Conservation (phyloP, 805 yeast genomes). For the Ogataea siamensis region DNA sequence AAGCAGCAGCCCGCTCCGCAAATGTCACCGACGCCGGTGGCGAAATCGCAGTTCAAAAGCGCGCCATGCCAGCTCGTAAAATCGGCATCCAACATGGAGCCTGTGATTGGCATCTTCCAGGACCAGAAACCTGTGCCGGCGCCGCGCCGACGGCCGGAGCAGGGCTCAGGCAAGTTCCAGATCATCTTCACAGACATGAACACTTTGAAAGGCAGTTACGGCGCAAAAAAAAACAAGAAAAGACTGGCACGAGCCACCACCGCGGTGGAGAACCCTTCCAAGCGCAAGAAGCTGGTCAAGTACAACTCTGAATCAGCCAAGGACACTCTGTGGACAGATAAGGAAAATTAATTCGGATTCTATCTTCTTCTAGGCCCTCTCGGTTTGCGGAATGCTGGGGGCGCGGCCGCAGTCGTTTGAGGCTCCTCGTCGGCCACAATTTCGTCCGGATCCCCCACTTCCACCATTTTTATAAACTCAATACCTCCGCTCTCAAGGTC, state of each 20-base stretch:
- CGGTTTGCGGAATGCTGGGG: slow-evolving; percentile 52
- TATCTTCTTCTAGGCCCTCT: slow-evolving; percentile 65
- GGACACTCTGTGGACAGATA: slow-evolving; percentile 8
- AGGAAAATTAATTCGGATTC: slow-evolving; percentile 1
- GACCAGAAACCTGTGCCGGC: slow-evolving; percentile 21
- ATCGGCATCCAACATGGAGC: slow-evolving; percentile 29
- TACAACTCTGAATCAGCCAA: slow-evolving; percentile 17
- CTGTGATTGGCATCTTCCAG: slow-evolving; percentile 34
- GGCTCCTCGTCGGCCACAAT: slow-evolving; percentile 48
- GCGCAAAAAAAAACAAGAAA: slow-evolving; percentile 16
- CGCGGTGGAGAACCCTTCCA: slow-evolving; percentile 13
- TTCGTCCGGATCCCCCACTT: slow-evolving; percentile 73
- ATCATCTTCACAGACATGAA: slow-evolving; percentile 44
- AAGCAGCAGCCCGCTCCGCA: slow-evolving; percentile 24
- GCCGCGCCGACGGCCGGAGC: slow-evolving; percentile 7
- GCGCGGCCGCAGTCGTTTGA: slow-evolving; percentile 6
- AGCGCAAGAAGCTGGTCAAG: slow-evolving; percentile 15
- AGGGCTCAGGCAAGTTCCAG: slow-evolving; percentile 43
- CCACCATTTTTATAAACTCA: slow-evolving; percentile 49
- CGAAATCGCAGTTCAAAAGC: slow-evolving; percentile 27
- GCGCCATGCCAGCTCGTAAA: slow-evolving; percentile 30
- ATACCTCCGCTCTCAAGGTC: slow-evolving; percentile 43
- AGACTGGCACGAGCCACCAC: slow-evolving; percentile 21
- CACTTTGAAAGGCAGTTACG: slow-evolving; percentile 25
- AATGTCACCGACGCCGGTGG: slow-evolving; percentile 35